phyloP scores from a whole-genome alignment of 1,284 basidiomycete genomes.

The Boletus semigastroideus region DNA sequence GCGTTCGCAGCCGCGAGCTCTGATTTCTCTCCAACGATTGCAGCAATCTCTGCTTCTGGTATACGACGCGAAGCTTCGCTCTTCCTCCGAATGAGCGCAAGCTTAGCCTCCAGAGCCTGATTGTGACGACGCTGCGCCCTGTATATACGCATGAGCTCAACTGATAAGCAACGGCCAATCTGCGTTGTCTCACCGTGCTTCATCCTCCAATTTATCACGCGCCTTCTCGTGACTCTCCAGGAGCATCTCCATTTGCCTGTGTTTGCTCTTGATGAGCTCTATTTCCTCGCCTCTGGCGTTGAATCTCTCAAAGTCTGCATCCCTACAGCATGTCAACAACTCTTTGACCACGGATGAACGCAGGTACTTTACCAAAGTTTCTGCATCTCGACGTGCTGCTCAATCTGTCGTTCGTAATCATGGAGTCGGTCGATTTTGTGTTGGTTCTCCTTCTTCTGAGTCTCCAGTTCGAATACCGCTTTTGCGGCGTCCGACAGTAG shows the following conservation, averaged over 20 bases:
- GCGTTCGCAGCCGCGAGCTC: constrained; percentile 47
- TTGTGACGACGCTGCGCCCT: constrained; percentile 58
- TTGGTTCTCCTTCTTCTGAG: constrained; percentile 65
- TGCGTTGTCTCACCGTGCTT: constrained; percentile 47
- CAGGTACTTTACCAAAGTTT: constrained; percentile 57
- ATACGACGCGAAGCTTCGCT: constrained; percentile 36
- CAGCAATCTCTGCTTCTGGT: constrained; percentile 40
- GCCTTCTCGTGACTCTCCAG: constrained; percentile 55
- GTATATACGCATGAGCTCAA: constrained; percentile 12
- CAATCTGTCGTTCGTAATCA: constrained; percentile 73
- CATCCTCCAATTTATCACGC: constrained; percentile 50
- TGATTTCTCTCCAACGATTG: constrained; percentile 46
- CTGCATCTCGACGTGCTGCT: constrained; percentile 68
- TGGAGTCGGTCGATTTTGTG: constrained; percentile 70
- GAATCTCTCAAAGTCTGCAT: constrained; percentile 68
- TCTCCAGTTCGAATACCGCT: constrained; percentile 61
- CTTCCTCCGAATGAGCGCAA: constrained; percentile 39
- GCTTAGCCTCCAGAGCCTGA: constrained; percentile 55
- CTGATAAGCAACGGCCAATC: neutral
- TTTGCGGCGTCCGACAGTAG: constrained; percentile 61
- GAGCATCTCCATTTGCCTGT: constrained; percentile 62
- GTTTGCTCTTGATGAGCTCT: constrained; percentile 50
- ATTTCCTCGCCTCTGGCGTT: constrained; percentile 63
- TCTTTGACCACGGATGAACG: neutral
- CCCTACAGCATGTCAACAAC: constrained; percentile 44